phyloP scores from a whole-genome alignment of 1,284 basidiomycete species.

The Rhizoctonia solani region DNA sequence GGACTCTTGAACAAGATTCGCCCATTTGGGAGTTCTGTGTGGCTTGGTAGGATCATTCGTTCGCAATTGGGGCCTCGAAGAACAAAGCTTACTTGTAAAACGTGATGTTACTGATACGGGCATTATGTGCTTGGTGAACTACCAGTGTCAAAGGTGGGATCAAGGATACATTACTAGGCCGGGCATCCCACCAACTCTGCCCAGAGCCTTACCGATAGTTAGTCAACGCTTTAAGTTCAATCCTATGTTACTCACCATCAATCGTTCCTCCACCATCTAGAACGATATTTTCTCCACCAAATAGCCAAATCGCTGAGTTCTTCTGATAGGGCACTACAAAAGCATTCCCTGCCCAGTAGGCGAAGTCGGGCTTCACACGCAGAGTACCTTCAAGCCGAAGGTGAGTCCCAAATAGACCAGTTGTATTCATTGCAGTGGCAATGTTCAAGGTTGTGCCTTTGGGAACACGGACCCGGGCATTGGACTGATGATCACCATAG shows the following conservation, averaged over 20 bases:
- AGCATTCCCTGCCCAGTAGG: slow-evolving; percentile 13
- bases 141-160: slow-evolving; percentile 64
- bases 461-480: slow-evolving; percentile 1
- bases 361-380: slow-evolving; percentile 13
- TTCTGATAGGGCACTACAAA: slow-evolving; percentile 16
- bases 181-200: slow-evolving; percentile 49
- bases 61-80: neutral
- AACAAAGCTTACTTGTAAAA: slow-evolving; percentile 33
- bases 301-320: slow-evolving; percentile 42
- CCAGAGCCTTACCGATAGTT: slow-evolving; percentile 36
- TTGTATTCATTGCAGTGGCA: slow-evolving; percentile 17
- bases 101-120: slow-evolving; percentile 52
- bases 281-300: slow-evolving; percentile 61
- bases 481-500: neutral
- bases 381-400: slow-evolving; percentile 17
- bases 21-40: slow-evolving; percentile 41
- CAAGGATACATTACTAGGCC: slow-evolving; percentile 54
- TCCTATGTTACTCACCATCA: slow-evolving; percentile 60
- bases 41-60: slow-evolving; percentile 50
- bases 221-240: slow-evolving; percentile 40
- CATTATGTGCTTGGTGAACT: slow-evolving; percentile 59
- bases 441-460: slow-evolving; percentile 1
- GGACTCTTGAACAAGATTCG: slow-evolving; percentile 36
- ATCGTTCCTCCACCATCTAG: slow-evolving; percentile 63
- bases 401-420: neutral